Conservation (phyloP, 2,329 filamentous ascomycete genomes). For the Fusarium abutilonis region DNA sequence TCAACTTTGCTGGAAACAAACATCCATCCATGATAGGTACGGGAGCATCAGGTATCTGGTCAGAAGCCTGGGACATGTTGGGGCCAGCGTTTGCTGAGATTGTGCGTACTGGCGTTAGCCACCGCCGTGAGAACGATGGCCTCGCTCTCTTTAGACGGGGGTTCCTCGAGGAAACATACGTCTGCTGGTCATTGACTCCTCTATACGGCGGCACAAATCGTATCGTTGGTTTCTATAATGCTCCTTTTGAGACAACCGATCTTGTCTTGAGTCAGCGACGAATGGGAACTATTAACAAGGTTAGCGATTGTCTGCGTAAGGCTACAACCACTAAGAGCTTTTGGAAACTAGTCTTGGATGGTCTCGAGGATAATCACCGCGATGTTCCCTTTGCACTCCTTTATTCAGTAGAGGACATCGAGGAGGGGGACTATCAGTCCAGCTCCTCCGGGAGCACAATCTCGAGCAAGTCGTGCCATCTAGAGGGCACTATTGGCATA, state of each 20-base stretch:
- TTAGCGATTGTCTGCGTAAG: constrained; percentile 47
- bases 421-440: constrained; percentile 51
- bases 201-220: constrained; percentile 50
- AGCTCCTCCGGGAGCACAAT: constrained; percentile 50
- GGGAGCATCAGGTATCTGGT: constrained; percentile 65
- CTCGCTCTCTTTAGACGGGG: constrained; percentile 49
- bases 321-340: constrained; percentile 50
- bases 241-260: constrained; percentile 52
- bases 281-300: constrained; percentile 48
- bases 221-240: constrained; percentile 54
- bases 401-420: constrained; percentile 53
- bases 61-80: constrained; percentile 56
- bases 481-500: constrained; percentile 50
- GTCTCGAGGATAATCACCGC: constrained; percentile 49
- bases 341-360: constrained; percentile 48
- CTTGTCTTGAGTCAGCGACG: constrained; percentile 49
- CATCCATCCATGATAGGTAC: constrained; percentile 70
- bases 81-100: constrained; percentile 50
- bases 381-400: constrained; percentile 55
- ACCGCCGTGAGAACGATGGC: constrained; percentile 50
- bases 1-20: constrained; percentile 68
- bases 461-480: constrained; percentile 50
- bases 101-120: constrained; percentile 48
- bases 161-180: constrained; percentile 53
- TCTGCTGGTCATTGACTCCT: constrained; percentile 53